Percentiles rank a stretch among this genome's conserved stretches.
Conservation (phyloP, 495 filamentous ascomycete species). For the Lentithecium fluviatile region DNA sequence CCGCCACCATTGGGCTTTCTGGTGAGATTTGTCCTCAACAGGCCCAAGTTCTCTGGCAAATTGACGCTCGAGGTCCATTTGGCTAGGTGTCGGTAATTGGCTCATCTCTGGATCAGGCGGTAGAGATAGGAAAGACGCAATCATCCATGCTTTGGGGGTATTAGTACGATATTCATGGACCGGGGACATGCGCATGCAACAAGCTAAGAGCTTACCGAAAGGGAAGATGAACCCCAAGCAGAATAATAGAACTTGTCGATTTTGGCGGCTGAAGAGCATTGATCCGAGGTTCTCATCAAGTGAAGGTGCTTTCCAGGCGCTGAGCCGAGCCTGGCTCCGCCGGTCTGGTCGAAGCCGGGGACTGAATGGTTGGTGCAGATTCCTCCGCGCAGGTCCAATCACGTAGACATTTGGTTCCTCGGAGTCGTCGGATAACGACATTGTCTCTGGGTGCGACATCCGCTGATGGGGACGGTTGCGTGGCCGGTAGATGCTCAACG, state of each 20-base stretch:
- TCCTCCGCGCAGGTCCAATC: slow-evolving; percentile 20
- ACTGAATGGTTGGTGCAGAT: slow-evolving; percentile 55
- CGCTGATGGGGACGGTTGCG: slow-evolving; percentile 38
- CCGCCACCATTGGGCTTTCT: slow-evolving; percentile 91
- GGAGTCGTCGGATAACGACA: slow-evolving; percentile 20
- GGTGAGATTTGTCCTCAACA: slow-evolving; percentile 51
- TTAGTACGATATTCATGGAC: slow-evolving; percentile 5
- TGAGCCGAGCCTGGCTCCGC: slow-evolving; percentile 47
- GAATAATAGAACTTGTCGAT: slow-evolving; percentile 84
- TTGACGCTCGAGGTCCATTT: slow-evolving; percentile 38
- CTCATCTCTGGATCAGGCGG: slow-evolving; percentile 47
- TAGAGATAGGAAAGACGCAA: slow-evolving; percentile 78
- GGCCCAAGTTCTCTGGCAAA: slow-evolving; percentile 37
- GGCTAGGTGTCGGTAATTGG: slow-evolving; percentile 23
- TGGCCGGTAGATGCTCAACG: slow-evolving; percentile 43
- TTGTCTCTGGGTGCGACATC: slow-evolving; percentile 21
- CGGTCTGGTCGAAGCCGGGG: slow-evolving; percentile 70
- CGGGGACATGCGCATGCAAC: slow-evolving; percentile 1
- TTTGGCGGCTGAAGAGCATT: slow-evolving; percentile 63
- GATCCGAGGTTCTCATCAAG: slow-evolving; percentile 62
- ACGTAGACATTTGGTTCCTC: slow-evolving; percentile 31
- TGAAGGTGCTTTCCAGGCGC: slow-evolving; percentile 62
- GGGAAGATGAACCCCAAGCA: slow-evolving; percentile 84
- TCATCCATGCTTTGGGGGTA: slow-evolving; percentile 66
- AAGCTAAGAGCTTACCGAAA: slow-evolving; percentile 55